A percentile compares a stretch with the other conserved stretches of the same genome.
Evolutionary conservation across 1,139 yeast genomes (phyloP).

Genomic region (Entelexis sorbosivorans): DNA sequence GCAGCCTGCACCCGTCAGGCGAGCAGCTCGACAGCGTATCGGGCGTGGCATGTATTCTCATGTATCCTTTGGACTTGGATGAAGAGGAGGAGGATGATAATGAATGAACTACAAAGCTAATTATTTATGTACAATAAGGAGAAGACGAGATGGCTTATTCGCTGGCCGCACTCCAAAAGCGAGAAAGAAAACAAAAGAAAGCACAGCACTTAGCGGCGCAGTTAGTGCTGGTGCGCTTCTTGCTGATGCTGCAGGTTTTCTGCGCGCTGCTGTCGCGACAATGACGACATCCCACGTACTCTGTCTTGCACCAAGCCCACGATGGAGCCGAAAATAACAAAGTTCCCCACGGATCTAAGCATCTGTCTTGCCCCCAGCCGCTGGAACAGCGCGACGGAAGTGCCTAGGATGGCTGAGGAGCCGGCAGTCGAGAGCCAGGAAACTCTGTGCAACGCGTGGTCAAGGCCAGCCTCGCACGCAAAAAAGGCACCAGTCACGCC

Average conservation of each 20-base stretch:
- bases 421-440: slow-evolving; percentile 54
- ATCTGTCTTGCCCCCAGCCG: slow-evolving; percentile 41
- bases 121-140: background rate
- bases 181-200: too few relatives aligned
- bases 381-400: slow-evolving; percentile 39
- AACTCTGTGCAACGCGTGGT: slow-evolving; percentile 42
- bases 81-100: slow-evolving; percentile 43
- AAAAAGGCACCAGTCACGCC: slow-evolving; percentile 44
- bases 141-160: too few relatives aligned
- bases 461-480: slow-evolving; percentile 52
- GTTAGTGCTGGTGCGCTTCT: too few relatives aligned
- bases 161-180: too few relatives aligned
- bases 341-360: slow-evolving; percentile 41
- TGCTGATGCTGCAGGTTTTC: background rate
- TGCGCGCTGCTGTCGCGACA: slow-evolving; percentile 11
- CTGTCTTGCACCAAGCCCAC: slow-evolving; percentile 59
- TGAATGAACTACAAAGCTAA: slow-evolving; percentile 16
- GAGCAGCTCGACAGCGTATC: slow-evolving; percentile 79
- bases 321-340: slow-evolving; percentile 46
- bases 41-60: slow-evolving; percentile 79
- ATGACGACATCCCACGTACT: slow-evolving; percentile 31
- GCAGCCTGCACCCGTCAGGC: slow-evolving; percentile 83
- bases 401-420: slow-evolving; percentile 46
- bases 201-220: too few relatives aligned
- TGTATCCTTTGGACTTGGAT: slow-evolving; percentile 76